Conservation (phyloP, 2,329 filamentous ascomycete genomes). For the Leptoxyphium fumago region DNA sequence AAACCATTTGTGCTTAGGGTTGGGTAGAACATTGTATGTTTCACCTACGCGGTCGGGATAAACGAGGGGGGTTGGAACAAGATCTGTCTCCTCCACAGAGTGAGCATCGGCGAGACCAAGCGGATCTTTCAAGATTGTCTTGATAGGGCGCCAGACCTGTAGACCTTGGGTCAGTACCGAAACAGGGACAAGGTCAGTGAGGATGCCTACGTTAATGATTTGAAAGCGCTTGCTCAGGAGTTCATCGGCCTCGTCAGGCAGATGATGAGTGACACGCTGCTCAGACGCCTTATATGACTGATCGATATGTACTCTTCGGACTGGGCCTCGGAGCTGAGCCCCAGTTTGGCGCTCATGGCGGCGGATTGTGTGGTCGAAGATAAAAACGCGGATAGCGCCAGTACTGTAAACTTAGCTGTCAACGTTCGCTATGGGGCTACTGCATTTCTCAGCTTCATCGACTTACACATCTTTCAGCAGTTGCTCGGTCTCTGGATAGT, state of each 20-base stretch:
- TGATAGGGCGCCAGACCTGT: slow-evolving; percentile 13
- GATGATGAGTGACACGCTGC: slow-evolving; percentile 30
- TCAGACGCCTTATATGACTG: slow-evolving; percentile 35
- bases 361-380: slow-evolving; percentile 51
- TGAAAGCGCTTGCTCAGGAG: slow-evolving; percentile 35
- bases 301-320: slow-evolving; percentile 43
- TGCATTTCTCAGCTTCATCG: too few species aligned
- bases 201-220: slow-evolving; percentile 32
- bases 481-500: slow-evolving; percentile 25
- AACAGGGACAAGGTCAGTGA: neutral
- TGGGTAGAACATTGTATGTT: too few species aligned
- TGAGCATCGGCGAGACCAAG: slow-evolving; percentile 2
- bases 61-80: too few species aligned
- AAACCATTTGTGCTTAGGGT: too few species aligned
- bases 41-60: too few species aligned
- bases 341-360: slow-evolving; percentile 17
- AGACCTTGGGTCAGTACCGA: neutral
- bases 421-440: slow-evolving; percentile 17
- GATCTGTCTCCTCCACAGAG: too few species aligned
- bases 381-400: slow-evolving; percentile 40
- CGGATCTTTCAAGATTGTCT: slow-evolving; percentile 5
- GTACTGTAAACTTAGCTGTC: slow-evolving; percentile 28
- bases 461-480: slow-evolving; percentile 23
- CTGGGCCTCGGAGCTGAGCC: slow-evolving; percentile 26
- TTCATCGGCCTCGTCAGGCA: slow-evolving; percentile 30